Evolutionary conservation across 768 basidiomycete species (phyloP), one percentile per base, ranked within the genome.

Genomic region (Agaricus sinodeliciosus): DNA sequence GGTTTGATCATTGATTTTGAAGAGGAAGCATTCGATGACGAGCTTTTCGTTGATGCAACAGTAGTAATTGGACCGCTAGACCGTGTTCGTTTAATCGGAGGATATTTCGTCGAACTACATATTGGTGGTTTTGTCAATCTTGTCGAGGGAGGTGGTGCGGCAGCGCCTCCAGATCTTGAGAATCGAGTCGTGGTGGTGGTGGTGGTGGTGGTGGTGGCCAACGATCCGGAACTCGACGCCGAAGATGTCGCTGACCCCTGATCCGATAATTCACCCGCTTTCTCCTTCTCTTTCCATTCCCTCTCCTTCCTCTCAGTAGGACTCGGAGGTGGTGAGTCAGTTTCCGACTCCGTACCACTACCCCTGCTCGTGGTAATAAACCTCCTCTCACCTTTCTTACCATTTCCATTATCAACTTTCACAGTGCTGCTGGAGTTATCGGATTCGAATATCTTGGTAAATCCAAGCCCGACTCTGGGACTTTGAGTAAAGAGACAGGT

Each of bases 401-500:
- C 39, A 26, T 46, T 16, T 8, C 36, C 43, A 15, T 27, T 13
- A 5, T 40, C 34, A n/a, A 4, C 13, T 19, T 28, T 31, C 25
- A 16, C 4, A 66, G 63, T 26, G 9, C 26, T 44, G 8, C 26
- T 5, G 71, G 15, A 71, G 71, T 37, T 69, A n/a, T 71, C 66
- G 65, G 84, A 82, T 59, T 89, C 86, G 57, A 90, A 90, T 44
- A 89, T 89, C 66, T 82, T 84, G 8, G 82, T 77, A 61, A 91
- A 91, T 60, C 87, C 81, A 25, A 91, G 72, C 2, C 81, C 82
- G 36, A 87, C 80, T 55, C 75, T 82, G 0, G 89, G 89, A 7
- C 84, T 84, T 39, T 77, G 75, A 27, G 80, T 75, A 60, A 91
- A 86, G 2, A 90, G 72, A 34, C 78, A 81, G 2, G 77, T 77